phyloP scores from a whole-genome alignment of 2,329 filamentous ascomycete species.

The Capronia americana region DNA sequence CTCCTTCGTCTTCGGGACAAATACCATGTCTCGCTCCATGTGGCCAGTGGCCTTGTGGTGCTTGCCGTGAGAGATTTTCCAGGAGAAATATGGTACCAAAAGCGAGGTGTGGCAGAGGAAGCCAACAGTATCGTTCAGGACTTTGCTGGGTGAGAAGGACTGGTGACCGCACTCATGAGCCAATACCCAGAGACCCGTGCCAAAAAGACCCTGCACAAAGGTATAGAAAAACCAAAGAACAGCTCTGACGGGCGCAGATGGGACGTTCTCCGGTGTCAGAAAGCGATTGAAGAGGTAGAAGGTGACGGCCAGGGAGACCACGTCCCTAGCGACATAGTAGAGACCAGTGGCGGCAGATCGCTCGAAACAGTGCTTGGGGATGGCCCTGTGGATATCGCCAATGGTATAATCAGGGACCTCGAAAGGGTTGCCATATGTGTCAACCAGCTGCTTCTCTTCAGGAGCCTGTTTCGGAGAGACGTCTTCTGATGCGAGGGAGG shows the following conservation, averaged over 20 bases:
- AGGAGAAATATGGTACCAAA: conserved; percentile 96
- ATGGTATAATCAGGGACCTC: conserved; percentile 93
- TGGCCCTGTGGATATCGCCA: conserved; percentile 95
- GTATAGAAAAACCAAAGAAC: conserved; percentile 73
- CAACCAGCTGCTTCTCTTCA: conserved; percentile 64
- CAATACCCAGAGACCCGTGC: conserved; percentile 92
- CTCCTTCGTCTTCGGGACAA: conserved; percentile 89
- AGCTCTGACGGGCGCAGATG: conserved; percentile 70
- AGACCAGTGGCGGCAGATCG: conserved; percentile 78
- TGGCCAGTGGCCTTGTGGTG: conserved; percentile 99
- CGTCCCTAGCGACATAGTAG: conserved; percentile 82
- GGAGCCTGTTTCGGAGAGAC: conserved; percentile 52
- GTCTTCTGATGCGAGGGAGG: conserved; percentile 78
- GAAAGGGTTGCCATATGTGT: conserved; percentile 96
- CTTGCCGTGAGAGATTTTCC: conserved; percentile 99
- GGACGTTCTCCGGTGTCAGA: conserved; percentile 82
- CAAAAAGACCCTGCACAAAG: conserved; percentile 88
- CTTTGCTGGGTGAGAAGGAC: conserved; percentile 91
- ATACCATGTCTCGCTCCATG: conserved; percentile 98
- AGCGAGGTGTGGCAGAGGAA: conserved; percentile 89
- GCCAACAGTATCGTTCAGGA: conserved; percentile 88
- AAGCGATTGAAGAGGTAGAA: conserved; percentile 91
- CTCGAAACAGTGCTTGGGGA: conserved; percentile 96
- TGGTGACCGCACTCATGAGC: conserved; percentile 98
- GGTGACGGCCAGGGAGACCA: conserved; percentile 72